Percentiles rank a stretch among this genome's conserved stretches.
Evolutionary conservation across 2,329 filamentous ascomycete genomes (phyloP).

Genomic region (Hypoxylon sp.): DNA sequence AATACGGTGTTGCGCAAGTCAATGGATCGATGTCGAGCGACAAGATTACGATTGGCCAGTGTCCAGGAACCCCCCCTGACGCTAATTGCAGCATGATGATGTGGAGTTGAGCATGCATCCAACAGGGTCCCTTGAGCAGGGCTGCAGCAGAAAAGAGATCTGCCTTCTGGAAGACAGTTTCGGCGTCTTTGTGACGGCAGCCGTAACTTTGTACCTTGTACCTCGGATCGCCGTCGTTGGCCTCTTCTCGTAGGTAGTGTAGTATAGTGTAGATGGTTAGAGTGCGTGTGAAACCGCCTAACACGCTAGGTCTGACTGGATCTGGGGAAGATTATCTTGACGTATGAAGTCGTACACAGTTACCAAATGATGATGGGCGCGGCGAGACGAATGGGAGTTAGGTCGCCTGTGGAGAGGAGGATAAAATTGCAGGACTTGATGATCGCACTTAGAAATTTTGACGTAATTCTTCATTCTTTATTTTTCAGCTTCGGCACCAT

Average conservation of each 20-base stretch:
- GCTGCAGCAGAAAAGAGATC: conserved; percentile 48
- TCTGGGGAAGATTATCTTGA: conserved; percentile 47
- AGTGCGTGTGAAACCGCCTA: conserved; percentile 37
- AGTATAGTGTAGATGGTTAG: conserved; percentile 12
- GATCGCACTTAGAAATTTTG: conserved; percentile 45
- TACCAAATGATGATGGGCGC: conserved; percentile 46
- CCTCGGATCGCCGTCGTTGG: conserved; percentile 30
- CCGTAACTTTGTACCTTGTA: conserved; percentile 29
- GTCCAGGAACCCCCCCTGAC: conserved; percentile 44
- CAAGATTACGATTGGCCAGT: conserved; percentile 41
- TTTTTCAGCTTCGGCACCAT: conserved; percentile 42
- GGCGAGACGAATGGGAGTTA: conserved; percentile 40
- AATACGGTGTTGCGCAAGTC: conserved; percentile 47
- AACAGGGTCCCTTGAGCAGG: conserved; percentile 45
- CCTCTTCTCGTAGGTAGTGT: neutral
- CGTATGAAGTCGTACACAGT: conserved; percentile 41
- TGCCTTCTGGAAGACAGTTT: conserved; percentile 45
- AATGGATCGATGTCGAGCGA: conserved; percentile 45
- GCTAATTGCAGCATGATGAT: conserved; percentile 46
- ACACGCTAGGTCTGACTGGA: conserved; percentile 38
- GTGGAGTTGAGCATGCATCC: conserved; percentile 43
- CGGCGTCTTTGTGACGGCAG: conserved; percentile 39
- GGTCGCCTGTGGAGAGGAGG: conserved; percentile 38
- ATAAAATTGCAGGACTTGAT: conserved; percentile 47
- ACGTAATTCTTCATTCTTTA: conserved; percentile 46